Conservation (phyloP, 1,284 basidiomycete genomes). For the Retiboletus fuscus region DNA sequence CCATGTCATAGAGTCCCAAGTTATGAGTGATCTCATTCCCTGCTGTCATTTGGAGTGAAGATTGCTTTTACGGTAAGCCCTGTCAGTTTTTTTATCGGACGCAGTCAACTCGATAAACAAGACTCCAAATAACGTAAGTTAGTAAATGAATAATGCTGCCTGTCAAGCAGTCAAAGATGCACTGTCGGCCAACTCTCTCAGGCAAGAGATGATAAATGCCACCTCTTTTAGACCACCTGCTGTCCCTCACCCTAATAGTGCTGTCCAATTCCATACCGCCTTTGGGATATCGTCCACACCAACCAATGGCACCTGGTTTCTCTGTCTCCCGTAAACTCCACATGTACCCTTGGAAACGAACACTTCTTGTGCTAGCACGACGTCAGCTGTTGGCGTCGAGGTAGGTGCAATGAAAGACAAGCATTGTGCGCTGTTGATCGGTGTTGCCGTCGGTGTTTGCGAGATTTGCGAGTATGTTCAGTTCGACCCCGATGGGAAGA, state of each 20-base stretch:
- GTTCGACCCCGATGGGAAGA: slow-evolving; percentile 43
- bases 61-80: no score
- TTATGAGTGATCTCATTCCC: no score
- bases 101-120: no score
- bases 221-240: neutral
- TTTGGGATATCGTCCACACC: slow-evolving; percentile 36
- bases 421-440: slow-evolving; percentile 39
- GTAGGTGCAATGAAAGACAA: slow-evolving; percentile 43
- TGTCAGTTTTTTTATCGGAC: no score
- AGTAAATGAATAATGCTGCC: no score
- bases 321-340: slow-evolving; percentile 32
- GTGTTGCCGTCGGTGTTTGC: slow-evolving; percentile 45
- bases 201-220: no score
- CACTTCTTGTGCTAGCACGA: slow-evolving; percentile 25
- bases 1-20: no score
- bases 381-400: slow-evolving; percentile 40
- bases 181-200: no score
- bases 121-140: no score
- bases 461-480: slow-evolving; percentile 44
- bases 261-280: slow-evolving; percentile 45
- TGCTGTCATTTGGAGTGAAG: no score
- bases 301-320: slow-evolving; percentile 24
- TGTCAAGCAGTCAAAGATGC: no score
- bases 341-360: slow-evolving; percentile 21
- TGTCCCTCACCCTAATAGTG: slow-evolving; percentile 19